Evolutionary conservation across 2,329 filamentous ascomycete genomes (phyloP), one percentile per base, ranked within the genome.

Genomic region (Penicillium sp.): DNA sequence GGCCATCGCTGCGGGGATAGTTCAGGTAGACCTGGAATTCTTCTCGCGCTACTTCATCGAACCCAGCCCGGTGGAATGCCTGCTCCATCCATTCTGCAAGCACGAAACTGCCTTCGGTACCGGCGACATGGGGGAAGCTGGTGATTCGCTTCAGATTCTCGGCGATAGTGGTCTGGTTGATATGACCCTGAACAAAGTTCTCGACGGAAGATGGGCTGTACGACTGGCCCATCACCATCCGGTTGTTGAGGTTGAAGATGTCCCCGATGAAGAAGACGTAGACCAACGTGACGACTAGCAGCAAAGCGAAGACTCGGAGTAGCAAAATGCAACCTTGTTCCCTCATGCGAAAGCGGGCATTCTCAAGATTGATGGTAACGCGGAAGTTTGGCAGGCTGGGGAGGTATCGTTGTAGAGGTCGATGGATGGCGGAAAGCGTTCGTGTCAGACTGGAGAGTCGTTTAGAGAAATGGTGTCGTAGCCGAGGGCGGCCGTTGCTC

Each of bases 1-100:
- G 78, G 9, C 91, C 93, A 45, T 80, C 83, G 18, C 77, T 70
- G 48, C 76, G 84, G 0, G 93, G 89, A 62, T 94, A 98, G 65
- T 97, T 97, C 57, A 97, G 72, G 62, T 96, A 97, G 11, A 94
- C 90, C 55, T 84, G 77, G 64, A 87, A 94, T 60, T 88, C 80
- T 56, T 94, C 85, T 57, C 88, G 75, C 34, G 74, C 70, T 17
- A 94, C 82, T 41, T 84, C 75, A 54, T 95, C 89, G 58, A 98
- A 75, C 3, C 80, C 78, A 31, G 83, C 82, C 35, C 76, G 76
- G 51, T 72, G 70, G 65, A 96, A 95, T 63, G 84, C 78, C 56
- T 81, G 81, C 64, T 90, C 78, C 39, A 96, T 80, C 72, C 90
- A 94, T 70, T 87, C 79, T 6, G 87, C 91, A 39, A 94, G 75